Percentiles rank a stretch among this genome's conserved stretches.
Evolutionary conservation across 176 grass and related monocot species (phyloP).

Genomic region (Melocanna baccifera): DNA sequence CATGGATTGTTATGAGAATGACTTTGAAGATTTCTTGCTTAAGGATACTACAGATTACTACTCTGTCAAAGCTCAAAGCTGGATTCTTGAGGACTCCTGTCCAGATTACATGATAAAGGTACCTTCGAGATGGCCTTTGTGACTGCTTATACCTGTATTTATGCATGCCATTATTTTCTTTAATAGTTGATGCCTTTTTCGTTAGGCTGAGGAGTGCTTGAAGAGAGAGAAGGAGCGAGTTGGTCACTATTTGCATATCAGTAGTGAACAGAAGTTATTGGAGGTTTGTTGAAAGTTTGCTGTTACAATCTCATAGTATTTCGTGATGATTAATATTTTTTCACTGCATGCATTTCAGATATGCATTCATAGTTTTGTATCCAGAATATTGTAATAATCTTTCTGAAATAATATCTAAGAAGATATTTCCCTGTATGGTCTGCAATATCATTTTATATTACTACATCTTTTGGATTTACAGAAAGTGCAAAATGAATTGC

Average conservation of each 20-base stretch:
- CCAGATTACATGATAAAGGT: slow-evolving; percentile 99
- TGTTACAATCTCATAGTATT: not conserved
- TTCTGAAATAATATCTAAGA: not conserved
- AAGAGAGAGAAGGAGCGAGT: slow-evolving; percentile 90
- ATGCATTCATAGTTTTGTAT: not conserved
- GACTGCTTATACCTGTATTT: not conserved
- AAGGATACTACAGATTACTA: slow-evolving; percentile 85
- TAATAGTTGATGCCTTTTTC: slow-evolving; percentile 28
- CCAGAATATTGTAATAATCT: not conserved
- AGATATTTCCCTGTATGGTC: not conserved
- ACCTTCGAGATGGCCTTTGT: slow-evolving; percentile 8
- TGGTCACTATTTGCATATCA: slow-evolving; percentile 91
- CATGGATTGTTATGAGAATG: slow-evolving; percentile 84
- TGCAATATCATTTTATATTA: not conserved
- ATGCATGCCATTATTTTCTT: not conserved
- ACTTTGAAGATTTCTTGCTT: slow-evolving; percentile 92
- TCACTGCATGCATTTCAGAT: not conserved
- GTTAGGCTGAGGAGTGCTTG: slow-evolving; percentile 89
- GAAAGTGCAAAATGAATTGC: slow-evolving; percentile 95
- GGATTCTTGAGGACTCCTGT: slow-evolving; percentile 94
- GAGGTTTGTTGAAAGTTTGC: slow-evolving; percentile 54
- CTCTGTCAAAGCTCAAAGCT: slow-evolving; percentile 85
- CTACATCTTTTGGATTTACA: slow-evolving; percentile 29
- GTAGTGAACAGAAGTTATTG: slow-evolving; percentile 85
- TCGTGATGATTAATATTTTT: not conserved